These are phyloP conservation scores for Chlorella vulgaris DNA, from an alignment of 139 green algal species.

Conservation along the genomic window DNA sequence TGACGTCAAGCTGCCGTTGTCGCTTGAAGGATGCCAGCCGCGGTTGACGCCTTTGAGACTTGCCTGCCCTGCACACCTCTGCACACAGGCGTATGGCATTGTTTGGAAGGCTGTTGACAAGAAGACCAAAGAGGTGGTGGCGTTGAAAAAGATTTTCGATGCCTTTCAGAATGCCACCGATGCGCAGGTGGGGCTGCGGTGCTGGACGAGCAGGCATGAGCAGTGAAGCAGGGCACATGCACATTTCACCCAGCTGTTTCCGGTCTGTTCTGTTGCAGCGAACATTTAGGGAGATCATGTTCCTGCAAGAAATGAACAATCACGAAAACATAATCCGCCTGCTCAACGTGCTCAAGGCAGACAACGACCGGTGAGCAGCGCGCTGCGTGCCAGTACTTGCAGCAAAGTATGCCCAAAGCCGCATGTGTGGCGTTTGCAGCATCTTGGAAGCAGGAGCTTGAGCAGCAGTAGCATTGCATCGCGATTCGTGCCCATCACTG, in stretches of 20 bases:
- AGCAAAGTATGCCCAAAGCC: not conserved
- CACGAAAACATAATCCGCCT: conserved; percentile 96
- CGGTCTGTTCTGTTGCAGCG: conserved; percentile 75
- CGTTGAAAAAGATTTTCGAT: conserved; percentile 99
- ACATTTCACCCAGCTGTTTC: not conserved
- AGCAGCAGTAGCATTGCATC: not conserved
- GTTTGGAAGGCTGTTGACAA: conserved; percentile 96
- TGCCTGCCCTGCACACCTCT: not conserved
- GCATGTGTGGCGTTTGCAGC: not conserved
- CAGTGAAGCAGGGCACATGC: not conserved
- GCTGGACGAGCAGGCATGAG: not conserved
- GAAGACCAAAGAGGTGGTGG: conserved; percentile 83
- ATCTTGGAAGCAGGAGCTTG: not conserved
- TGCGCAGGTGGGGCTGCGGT: conserved; percentile 75
- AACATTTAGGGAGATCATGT: conserved; percentile 99
- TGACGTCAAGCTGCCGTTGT: not conserved
- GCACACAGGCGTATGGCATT: conserved; percentile 93
- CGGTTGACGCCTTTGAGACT: no score
- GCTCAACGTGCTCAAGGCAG: conserved; percentile 94
- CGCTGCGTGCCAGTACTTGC: not conserved
- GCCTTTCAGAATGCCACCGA: conserved; percentile 98
- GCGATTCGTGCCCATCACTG: not conserved
- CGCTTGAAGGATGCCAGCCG: no score
- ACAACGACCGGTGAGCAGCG: conserved; percentile 81
- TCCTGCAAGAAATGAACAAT: conserved; percentile 94